Evolutionary conservation across 2,329 filamentous ascomycete species (phyloP).

Genomic region (Aspergillus jensenii): DNA sequence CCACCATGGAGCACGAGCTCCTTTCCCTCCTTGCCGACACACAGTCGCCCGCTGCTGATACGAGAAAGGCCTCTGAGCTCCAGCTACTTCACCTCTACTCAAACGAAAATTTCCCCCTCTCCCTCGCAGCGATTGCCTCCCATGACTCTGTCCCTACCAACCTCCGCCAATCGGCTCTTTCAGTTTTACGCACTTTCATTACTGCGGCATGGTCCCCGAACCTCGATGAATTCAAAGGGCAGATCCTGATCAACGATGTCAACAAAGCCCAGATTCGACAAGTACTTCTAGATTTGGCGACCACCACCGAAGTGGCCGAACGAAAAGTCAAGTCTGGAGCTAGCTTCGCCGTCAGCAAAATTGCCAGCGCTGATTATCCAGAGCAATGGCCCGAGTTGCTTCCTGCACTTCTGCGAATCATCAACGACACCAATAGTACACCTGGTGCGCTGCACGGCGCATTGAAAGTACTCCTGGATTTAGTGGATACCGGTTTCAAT

Average conservation of each 20-base stretch:
- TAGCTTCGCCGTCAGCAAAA: conserved; percentile 88
- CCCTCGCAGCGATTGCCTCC: conserved; percentile 76
- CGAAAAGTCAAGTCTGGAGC: conserved; percentile 87
- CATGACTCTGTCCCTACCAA: conserved; percentile 71
- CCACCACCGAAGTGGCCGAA: conserved; percentile 69
- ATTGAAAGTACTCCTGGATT: conserved; percentile 79
- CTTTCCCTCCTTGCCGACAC: conserved; percentile 84
- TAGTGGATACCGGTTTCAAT: conserved; percentile 90
- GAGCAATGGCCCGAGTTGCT: conserved; percentile 92
- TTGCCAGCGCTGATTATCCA: conserved; percentile 89
- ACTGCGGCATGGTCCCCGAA: conserved; percentile 78
- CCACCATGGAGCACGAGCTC: conserved; percentile 84
- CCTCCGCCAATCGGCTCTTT: conserved; percentile 79
- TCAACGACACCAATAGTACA: conserved; percentile 64
- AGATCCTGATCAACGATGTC: conserved; percentile 68
- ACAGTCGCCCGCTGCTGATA: conserved; percentile 71
- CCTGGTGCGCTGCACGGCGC: conserved; percentile 86
- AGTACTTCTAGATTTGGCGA: conserved; percentile 72
- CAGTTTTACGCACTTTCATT: conserved; percentile 79
- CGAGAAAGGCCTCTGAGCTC: conserved; percentile 82
- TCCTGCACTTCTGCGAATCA: conserved; percentile 73
- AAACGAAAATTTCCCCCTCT: conserved; percentile 71
- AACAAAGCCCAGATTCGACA: conserved; percentile 73
- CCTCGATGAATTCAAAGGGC: conserved; percentile 68
- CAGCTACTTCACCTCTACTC: conserved; percentile 71